Evolutionary conservation across 257 asterid genomes (phyloP), one percentile per base, ranked within the genome.

Genomic region (Apocynum venetum): DNA sequence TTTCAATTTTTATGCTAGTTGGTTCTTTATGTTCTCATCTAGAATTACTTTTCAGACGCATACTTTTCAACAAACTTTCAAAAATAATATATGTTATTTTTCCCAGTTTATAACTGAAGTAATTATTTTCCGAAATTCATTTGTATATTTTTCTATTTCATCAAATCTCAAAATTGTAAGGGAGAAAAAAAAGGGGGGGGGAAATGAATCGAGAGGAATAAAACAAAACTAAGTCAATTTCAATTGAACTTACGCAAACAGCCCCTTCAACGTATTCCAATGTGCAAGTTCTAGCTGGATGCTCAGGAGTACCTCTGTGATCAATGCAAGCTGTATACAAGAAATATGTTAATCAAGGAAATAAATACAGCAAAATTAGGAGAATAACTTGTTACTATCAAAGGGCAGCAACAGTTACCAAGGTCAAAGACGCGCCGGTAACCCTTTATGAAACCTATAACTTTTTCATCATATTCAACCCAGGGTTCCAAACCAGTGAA

Each of bases 261-360:
- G 92, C 80, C 78, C 93, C 98, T 65, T 88, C 78, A 1, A 49
- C 19, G 82, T 88, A 82, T 87, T 95, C 98, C 91, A 95, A 85
- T 72, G 98, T 92, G 91, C 98, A 92, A 79, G 98, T 95, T 89
- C 98, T 87, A n/a, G 98, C 98, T 59, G 98, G 98, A 76, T 84
- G 90, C 83, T 95, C 93, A 35, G 97, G 98, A 25, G 98, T 95
- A 14, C 98, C 98, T 84, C 97, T 86, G 65, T 95, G 98, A 81
- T 95, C 98, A 79, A 92, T 89, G 91, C 98, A 95, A 14, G 98
- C 98, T 94, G 89, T 2, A 69, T 38, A 59, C 2, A 73, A 44
- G 38, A 8, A 56, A 60, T 31, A 31, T n/a, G 60, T 51, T 6
- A 68, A 14, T 15, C 36, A 25, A 69, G n/a, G 25, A 63, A 57